Evolutionary conservation across 176 grass and related monocot species (phyloP).

Genomic region (Paspalum notatum): DNA sequence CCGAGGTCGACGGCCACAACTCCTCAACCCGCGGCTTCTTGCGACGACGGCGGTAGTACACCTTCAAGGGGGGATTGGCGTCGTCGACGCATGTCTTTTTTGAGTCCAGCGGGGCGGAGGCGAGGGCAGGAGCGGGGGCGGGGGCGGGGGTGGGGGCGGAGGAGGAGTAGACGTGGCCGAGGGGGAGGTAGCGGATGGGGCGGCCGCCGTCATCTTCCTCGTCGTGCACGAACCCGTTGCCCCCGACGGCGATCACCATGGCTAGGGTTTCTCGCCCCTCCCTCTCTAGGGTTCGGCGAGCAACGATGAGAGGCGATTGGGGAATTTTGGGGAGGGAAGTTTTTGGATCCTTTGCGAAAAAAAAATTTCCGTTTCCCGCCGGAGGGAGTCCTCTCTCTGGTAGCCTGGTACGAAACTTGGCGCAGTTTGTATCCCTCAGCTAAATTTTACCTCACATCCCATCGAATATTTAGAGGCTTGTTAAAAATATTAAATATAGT

Average conservation of each 20-base stretch:
- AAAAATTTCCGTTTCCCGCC: slow-evolving; percentile 42
- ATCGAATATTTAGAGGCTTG: too few species aligned
- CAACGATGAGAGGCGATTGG: slow-evolving; percentile 29
- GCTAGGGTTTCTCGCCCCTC: slow-evolving; percentile 39
- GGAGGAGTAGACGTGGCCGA: slow-evolving; percentile 84
- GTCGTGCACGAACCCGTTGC: slow-evolving; percentile 55
- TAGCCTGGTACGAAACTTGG: too few species aligned
- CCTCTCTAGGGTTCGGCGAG: slow-evolving; percentile 38
- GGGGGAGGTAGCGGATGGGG: slow-evolving; percentile 71
- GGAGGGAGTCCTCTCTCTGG: slow-evolving; percentile 20
- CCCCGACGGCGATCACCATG: slow-evolving; percentile 76
- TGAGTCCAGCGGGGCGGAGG: slow-evolving; percentile 41
- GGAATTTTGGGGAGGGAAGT: slow-evolving; percentile 14
- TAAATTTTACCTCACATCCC: too few species aligned
- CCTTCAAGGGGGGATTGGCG: slow-evolving; percentile 31
- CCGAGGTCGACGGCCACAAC: background rate
- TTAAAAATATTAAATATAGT: too few species aligned
- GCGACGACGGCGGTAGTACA: slow-evolving; percentile 52
- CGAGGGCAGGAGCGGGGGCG: slow-evolving; percentile 45
- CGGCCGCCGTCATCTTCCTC: slow-evolving; percentile 46
- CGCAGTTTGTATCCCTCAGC: too few species aligned
- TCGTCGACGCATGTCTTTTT: slow-evolving; percentile 45
- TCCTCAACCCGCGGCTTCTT: slow-evolving; percentile 52
- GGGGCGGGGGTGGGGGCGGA: slow-evolving; percentile 51
- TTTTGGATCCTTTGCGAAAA: background rate